Conservation (phyloP, 441 rosid genomes). For the Jatropha podagrica region DNA sequence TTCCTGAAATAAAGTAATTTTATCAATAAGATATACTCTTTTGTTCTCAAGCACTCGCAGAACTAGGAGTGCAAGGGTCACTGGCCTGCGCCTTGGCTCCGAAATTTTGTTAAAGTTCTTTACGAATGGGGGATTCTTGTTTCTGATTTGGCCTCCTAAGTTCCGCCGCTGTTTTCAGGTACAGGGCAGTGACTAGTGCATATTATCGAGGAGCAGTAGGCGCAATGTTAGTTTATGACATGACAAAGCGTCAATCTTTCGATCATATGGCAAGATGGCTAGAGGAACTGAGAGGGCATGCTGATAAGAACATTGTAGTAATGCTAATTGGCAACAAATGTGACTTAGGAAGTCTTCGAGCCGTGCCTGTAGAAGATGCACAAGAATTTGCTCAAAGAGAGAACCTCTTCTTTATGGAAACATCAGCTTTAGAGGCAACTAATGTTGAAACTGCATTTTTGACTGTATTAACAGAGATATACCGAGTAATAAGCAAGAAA, state of each 20-base stretch:
- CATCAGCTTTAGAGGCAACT: conserved; percentile 78
- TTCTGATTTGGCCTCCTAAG: too few species aligned
- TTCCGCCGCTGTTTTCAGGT: conserved; percentile 33
- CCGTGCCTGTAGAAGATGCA: conserved; percentile 69
- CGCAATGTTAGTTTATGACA: conserved; percentile 56
- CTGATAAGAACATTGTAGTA: conserved; percentile 59
- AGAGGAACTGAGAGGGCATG: conserved; percentile 49
- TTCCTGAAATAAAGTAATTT: too few species aligned
- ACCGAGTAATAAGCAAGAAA: conserved; percentile 67
- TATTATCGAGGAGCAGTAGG: conserved; percentile 83
- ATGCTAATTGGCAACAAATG: conserved; percentile 95
- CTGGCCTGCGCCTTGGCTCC: too few species aligned
- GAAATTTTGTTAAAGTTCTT: too few species aligned
- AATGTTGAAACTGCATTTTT: conserved; percentile 79
- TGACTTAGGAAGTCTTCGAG: conserved; percentile 73
- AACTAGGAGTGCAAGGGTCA: too few species aligned
- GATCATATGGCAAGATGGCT: conserved; percentile 56
- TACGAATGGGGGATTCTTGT: too few species aligned
- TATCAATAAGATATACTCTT: too few species aligned
- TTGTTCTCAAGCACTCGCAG: too few species aligned
- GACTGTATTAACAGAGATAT: conserved; percentile 64
- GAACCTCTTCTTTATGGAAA: conserved; percentile 84
- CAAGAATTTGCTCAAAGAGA: conserved; percentile 76
- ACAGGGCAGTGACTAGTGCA: conserved; percentile 76
- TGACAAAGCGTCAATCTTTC: conserved; percentile 46